Conservation (phyloP, 345 rosid species). For the Dipteronia sinensis region DNA sequence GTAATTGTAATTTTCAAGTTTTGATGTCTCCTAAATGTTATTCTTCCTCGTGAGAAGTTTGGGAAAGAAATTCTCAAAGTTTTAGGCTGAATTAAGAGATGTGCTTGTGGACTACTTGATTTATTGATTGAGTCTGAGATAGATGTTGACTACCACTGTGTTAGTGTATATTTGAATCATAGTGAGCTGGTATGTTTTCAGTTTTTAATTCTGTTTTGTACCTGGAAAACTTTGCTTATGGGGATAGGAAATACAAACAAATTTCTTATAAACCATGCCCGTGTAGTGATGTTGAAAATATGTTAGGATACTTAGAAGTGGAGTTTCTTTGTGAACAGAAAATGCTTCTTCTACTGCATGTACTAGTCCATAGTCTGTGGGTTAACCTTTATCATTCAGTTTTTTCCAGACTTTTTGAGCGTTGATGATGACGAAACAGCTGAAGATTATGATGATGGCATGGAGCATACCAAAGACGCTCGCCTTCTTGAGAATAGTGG, state of each 20-base stretch:
- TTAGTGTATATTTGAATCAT: background rate
- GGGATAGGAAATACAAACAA: background rate
- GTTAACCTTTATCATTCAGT: slow-evolving; percentile 1
- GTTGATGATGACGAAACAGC: slow-evolving; percentile 84
- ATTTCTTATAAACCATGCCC: background rate
- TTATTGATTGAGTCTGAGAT: background rate
- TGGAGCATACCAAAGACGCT: slow-evolving; percentile 55
- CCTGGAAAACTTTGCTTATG: background rate
- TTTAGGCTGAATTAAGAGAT: background rate
- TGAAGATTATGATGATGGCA: slow-evolving; percentile 71
- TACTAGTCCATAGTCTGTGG: background rate
- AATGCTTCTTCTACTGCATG: slow-evolving; percentile 1
- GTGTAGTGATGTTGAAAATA: slow-evolving; percentile 1
- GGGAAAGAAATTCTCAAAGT: background rate
- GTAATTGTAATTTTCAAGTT: background rate
- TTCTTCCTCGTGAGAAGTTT: background rate
- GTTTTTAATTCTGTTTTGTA: background rate
- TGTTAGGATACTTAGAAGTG: background rate
- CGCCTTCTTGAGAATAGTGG: slow-evolving; percentile 84
- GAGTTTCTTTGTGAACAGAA: background rate
- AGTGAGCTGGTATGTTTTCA: background rate
- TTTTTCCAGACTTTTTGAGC: slow-evolving; percentile 70
- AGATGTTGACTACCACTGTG: background rate
- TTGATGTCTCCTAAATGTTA: background rate
- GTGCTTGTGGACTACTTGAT: background rate